Evolutionary conservation across 2,329 filamentous ascomycete genomes (phyloP).

Genomic region (Lasiodiplodia gonubiensis): DNA sequence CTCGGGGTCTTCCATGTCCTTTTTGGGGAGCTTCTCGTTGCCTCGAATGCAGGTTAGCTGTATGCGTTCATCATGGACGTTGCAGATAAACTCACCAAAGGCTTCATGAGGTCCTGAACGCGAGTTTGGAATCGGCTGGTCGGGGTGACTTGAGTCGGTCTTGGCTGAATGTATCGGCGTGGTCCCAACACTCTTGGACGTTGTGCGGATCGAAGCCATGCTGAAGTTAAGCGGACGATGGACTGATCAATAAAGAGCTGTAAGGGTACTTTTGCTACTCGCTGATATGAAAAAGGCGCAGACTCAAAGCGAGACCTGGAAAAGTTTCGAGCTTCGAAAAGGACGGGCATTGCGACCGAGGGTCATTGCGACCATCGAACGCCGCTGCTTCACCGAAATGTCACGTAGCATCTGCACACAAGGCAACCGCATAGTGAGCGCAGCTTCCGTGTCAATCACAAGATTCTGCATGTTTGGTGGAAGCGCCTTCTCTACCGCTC

Average conservation of each 20-base stretch:
- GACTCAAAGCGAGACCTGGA: background rate
- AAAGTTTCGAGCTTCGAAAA: background rate
- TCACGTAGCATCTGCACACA: background rate
- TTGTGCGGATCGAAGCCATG: background rate
- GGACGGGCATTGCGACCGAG: background rate
- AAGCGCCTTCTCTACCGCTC: too few species aligned
- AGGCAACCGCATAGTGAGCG: background rate
- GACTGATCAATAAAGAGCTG: background rate
- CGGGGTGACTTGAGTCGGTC: background rate
- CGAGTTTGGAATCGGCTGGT: background rate
- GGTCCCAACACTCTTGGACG: background rate
- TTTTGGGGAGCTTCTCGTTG: background rate
- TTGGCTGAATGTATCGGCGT: background rate
- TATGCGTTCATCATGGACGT: background rate
- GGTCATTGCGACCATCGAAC: background rate
- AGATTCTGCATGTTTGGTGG: too few species aligned
- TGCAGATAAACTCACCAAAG: background rate
- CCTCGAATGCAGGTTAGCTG: background rate
- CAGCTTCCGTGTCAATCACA: background rate
- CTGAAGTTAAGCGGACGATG: background rate
- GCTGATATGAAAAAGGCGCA: background rate
- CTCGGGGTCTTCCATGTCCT: background rate
- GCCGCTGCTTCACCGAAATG: background rate
- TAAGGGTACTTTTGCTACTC: background rate
- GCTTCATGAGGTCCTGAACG: background rate